These are phyloP conservation scores for Truncatella angustata DNA, from an alignment of 2,329 filamentous ascomycete species.

Conservation along the genomic window DNA sequence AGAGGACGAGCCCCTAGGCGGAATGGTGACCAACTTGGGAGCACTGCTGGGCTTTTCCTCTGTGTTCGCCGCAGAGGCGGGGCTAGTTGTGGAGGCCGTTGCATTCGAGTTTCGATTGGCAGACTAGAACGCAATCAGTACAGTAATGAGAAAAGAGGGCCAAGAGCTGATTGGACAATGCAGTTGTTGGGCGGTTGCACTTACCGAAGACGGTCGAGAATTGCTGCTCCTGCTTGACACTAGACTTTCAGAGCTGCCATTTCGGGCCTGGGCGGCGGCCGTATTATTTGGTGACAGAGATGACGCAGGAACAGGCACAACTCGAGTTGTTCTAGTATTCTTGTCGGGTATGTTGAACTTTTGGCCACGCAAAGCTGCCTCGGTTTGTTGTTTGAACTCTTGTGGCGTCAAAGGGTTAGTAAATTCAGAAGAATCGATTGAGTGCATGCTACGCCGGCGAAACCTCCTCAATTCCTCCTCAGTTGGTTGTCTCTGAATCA, in stretches of 20 bases:
- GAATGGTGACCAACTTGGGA: slow-evolving; percentile 54
- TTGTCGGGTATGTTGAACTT: slow-evolving; percentile 31
- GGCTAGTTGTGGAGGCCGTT: slow-evolving; percentile 48
- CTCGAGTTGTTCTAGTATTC: slow-evolving; percentile 35
- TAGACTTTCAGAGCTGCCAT: slow-evolving; percentile 64
- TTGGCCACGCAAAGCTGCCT: slow-evolving; percentile 32
- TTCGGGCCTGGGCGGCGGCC: slow-evolving; percentile 38
- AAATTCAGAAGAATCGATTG: slow-evolving; percentile 48
- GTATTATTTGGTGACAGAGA: slow-evolving; percentile 23
- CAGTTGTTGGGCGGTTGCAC: slow-evolving; percentile 33
- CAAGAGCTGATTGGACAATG: slow-evolving; percentile 44
- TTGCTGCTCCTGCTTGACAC: slow-evolving; percentile 56
- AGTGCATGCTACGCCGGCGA: slow-evolving; percentile 79
- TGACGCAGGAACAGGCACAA: slow-evolving; percentile 31
- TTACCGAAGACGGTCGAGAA: slow-evolving; percentile 66
- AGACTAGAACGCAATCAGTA: slow-evolving; percentile 43
- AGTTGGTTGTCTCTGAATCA: slow-evolving; percentile 54
- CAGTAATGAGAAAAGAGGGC: slow-evolving; percentile 45
- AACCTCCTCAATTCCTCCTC: slow-evolving; percentile 73
- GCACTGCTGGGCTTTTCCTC: slow-evolving; percentile 47
- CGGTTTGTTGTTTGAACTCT: slow-evolving; percentile 31
- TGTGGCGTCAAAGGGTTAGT: slow-evolving; percentile 36
- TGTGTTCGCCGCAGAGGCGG: slow-evolving; percentile 44
- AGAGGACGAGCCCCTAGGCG: slow-evolving; percentile 61
- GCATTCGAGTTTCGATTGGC: slow-evolving; percentile 56